These are phyloP conservation scores for Capsicum pubescens DNA, from an alignment of 257 asterid genomes.

Conservation along the genomic window DNA sequence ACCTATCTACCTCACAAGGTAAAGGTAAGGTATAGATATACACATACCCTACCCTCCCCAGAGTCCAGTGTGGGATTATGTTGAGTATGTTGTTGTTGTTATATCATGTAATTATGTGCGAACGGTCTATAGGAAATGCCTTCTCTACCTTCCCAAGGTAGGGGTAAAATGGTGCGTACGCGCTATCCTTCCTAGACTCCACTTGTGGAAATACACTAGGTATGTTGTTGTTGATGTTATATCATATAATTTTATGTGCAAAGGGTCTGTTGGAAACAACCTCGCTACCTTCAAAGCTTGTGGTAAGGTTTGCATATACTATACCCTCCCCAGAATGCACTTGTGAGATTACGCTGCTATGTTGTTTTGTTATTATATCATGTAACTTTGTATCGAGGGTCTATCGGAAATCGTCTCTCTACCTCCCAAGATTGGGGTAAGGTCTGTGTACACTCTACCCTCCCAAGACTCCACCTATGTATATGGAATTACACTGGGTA, in stretches of 20 bases:
- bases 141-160: not conserved
- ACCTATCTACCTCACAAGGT: too few species aligned
- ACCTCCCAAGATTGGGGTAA: not conserved
- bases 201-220: not conserved
- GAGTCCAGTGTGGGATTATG: too few species aligned
- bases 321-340: not conserved
- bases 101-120: not conserved
- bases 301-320: too few species aligned
- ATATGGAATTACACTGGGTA: not conserved
- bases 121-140: not conserved
- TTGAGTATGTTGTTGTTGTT: not conserved
- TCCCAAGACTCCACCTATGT: not conserved
- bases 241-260: not conserved
- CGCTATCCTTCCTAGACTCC: not conserved
- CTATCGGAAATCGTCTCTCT: not conserved
- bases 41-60: too few species aligned
- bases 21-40: too few species aligned
- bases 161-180: not conserved
- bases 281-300: not conserved
- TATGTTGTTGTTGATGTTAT: not conserved
- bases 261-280: not conserved
- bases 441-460: not conserved
- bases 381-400: not conserved
- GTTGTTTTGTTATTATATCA: not conserved
- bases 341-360: not conserved